Evolutionary conservation across 1,284 basidiomycete species (phyloP), one percentile per base, ranked within the genome.

Genomic region (Coriolopsis trogii): DNA sequence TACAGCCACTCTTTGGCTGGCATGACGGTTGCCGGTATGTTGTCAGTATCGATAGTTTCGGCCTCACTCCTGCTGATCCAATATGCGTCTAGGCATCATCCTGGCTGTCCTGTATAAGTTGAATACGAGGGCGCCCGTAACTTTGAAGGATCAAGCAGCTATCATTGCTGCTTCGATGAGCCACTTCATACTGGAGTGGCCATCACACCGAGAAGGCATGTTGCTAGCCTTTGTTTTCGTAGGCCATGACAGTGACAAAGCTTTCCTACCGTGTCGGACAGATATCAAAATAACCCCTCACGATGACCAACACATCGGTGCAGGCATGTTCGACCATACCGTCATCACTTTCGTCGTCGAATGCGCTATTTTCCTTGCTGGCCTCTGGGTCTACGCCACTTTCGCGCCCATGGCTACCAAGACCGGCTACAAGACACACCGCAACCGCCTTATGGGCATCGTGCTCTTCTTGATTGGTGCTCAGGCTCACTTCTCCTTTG

Each of bases 401-500:
- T 66, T 63, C 44, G 46, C 68, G 28, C 63, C 66, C 6, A 42
- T 51, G 29, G 55, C 62, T 3, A 61, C 60, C 28, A 53, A 61
- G 46, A 45, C 53, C 7, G 62, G 66, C 16, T 63, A 59, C 48
- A 59, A 54, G 41, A 50, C 53, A 15, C 56, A 66, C 43, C 53
- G 43, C 38, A 56, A 59, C 42, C 55, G 63, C 16, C 55, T 67
- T 12, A 51, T 45, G 29, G 50, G 65, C 29, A 53, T 59, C 20
- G 59, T 54, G 6, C 51, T 68, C 31, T 63, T 69, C 47, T 29
- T 67, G 33, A 51, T 61, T 16, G 45, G 53, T 13, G 49, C 49
- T 46, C 66, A 69, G 51, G 66, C 65, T 10, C 57, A 65, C 31
- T 67, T 70, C 53, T 65, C 64, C 44, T 68, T 67, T 43, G 62